Evolutionary conservation across 768 basidiomycete genomes (phyloP).

Genomic region (Roridomyces roridus): DNA sequence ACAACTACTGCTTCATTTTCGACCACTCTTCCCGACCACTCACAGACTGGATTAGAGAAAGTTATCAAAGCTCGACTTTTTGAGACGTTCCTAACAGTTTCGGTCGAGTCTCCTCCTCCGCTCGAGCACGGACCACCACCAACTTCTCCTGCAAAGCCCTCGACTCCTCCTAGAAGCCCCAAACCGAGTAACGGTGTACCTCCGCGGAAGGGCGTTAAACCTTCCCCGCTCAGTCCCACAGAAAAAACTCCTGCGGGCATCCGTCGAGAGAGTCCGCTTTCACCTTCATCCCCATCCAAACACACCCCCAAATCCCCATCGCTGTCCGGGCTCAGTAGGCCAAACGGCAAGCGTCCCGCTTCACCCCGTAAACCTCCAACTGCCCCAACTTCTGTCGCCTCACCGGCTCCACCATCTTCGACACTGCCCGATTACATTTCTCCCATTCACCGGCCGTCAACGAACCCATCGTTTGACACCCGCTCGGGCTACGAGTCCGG

Average conservation of each 20-base stretch:
- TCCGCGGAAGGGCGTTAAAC: conserved; percentile 24
- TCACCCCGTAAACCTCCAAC: conserved; percentile 19
- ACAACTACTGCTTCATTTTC: conserved; percentile 30
- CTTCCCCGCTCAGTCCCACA: conserved; percentile 27
- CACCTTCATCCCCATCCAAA: conserved; percentile 21
- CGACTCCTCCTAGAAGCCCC: conserved; percentile 23
- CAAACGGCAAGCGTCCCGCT: conserved; percentile 28
- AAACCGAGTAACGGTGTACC: conserved; percentile 23
- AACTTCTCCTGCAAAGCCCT: conserved; percentile 17
- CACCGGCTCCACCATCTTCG: conserved; percentile 7
- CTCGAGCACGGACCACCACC: conserved; percentile 3
- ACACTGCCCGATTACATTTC: conserved; percentile 72
- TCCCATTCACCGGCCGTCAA: conserved; percentile 80
- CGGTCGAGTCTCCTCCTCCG: conserved; percentile 38
- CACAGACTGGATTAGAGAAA: conserved; percentile 72
- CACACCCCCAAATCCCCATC: conserved; percentile 36
- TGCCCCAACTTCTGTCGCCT: conserved; percentile 28
- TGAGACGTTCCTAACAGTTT: conserved; percentile 75
- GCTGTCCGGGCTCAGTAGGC: conserved; percentile 24
- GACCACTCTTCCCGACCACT: conserved; percentile 59
- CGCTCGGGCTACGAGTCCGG: conserved; percentile 57
- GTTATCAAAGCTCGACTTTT: conserved; percentile 76
- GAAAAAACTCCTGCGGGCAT: conserved; percentile 24
- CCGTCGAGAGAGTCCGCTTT: conserved; percentile 29
- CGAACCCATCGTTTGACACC: conserved; percentile 79